Evolutionary conservation across 2,329 filamentous ascomycete species (phyloP).

Genomic region (Colletotrichum cuscutae): DNA sequence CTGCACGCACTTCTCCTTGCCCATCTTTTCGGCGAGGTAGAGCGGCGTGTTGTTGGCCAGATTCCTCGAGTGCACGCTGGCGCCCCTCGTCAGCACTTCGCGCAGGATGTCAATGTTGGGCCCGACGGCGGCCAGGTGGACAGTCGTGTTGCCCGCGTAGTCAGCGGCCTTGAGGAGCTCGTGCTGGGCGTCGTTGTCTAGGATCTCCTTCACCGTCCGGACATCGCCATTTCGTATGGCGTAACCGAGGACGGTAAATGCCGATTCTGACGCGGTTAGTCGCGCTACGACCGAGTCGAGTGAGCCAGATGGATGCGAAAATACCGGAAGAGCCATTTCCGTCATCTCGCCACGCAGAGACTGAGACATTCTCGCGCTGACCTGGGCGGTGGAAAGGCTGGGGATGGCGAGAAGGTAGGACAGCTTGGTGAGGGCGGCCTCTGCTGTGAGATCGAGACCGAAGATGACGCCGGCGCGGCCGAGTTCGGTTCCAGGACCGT

Average conservation of each 20-base stretch:
- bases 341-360: slow-evolving; percentile 89
- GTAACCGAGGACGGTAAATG: slow-evolving; percentile 81
- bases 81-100: slow-evolving; percentile 68
- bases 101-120: slow-evolving; percentile 65
- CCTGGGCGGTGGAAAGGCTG: slow-evolving; percentile 70
- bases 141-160: slow-evolving; percentile 82
- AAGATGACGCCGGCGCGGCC: slow-evolving; percentile 88
- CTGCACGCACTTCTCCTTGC: slow-evolving; percentile 62
- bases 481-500: slow-evolving; percentile 80
- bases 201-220: slow-evolving; percentile 71
- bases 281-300: slow-evolving; percentile 54
- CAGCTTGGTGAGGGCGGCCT: slow-evolving; percentile 91
- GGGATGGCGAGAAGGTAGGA: slow-evolving; percentile 83
- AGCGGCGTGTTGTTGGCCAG: slow-evolving; percentile 73
- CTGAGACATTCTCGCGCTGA: slow-evolving; percentile 76
- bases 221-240: slow-evolving; percentile 80
- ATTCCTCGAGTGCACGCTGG: slow-evolving; percentile 75
- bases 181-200: slow-evolving; percentile 68
- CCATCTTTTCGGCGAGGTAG: slow-evolving; percentile 69
- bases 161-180: slow-evolving; percentile 79
- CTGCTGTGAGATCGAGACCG: slow-evolving; percentile 87
- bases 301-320: slow-evolving; percentile 76
- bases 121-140: slow-evolving; percentile 67
- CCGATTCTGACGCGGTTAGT: slow-evolving; percentile 64
- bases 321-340: slow-evolving; percentile 76